Percentiles rank a stretch among this genome's conserved stretches.
Conservation (phyloP, 2,329 filamentous ascomycete species). For the Sporothrix curviconia region DNA sequence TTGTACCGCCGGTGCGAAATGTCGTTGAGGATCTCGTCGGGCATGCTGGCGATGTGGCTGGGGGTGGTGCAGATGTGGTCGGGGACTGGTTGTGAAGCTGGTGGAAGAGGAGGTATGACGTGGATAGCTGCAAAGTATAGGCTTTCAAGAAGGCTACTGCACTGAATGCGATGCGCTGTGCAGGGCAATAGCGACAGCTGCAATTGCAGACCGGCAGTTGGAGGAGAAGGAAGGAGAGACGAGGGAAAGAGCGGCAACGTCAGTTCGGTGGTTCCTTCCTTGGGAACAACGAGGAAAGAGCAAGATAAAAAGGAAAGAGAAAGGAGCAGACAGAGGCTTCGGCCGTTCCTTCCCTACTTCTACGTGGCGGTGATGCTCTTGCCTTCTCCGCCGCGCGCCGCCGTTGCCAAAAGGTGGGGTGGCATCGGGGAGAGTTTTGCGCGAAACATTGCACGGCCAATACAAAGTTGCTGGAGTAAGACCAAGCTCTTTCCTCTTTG, state of each 20-base stretch:
- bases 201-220: neutral
- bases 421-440: neutral
- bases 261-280: neutral
- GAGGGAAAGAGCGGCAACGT: neutral
- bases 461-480: neutral
- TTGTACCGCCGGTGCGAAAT: constrained; percentile 96
- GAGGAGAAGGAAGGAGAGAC: neutral
- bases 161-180: neutral
- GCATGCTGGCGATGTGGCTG: too few relatives aligned
- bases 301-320: neutral
- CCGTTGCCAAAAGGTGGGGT: neutral
- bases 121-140: neutral
- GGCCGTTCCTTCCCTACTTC: constrained; percentile 1
- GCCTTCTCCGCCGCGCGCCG: too few relatives aligned
- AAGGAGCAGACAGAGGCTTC: neutral
- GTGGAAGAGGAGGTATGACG: neutral
- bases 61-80: neutral
- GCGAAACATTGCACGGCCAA: neutral
- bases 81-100: neutral
- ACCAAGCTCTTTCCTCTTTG: neutral
- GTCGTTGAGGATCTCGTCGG: constrained; percentile 76
- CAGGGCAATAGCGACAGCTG: neutral
- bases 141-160: neutral
- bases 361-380: neutral
- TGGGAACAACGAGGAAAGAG: neutral